Conservation (phyloP, 2,329 filamentous ascomycete genomes). For the Cladophialophora carrionii region DNA sequence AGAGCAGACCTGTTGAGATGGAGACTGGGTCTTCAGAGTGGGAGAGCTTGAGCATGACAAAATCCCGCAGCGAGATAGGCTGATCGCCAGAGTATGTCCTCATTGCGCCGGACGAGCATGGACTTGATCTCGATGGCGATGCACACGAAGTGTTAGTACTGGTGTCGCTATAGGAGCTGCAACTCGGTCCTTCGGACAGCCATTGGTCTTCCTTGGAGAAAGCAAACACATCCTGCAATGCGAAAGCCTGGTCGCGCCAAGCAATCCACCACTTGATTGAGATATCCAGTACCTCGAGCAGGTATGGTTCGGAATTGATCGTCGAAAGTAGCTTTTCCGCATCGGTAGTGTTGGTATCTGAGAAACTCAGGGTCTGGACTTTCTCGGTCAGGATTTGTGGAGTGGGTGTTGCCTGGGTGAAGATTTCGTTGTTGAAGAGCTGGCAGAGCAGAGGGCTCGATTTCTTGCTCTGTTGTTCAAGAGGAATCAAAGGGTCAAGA, state of each 20-base stretch:
- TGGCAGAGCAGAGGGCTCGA: slow-evolving; percentile 33
- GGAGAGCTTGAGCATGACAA: slow-evolving; percentile 32
- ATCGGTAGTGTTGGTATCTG: slow-evolving; percentile 21
- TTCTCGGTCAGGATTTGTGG: slow-evolving; percentile 21
- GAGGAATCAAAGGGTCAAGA: neutral
- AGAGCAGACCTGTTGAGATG: slow-evolving; percentile 33
- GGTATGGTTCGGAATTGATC: slow-evolving; percentile 32
- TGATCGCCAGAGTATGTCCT: neutral
- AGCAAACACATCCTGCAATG: slow-evolving; percentile 29
- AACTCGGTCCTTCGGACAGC: neutral
- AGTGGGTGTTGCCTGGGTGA: slow-evolving; percentile 4
- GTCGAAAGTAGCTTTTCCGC: slow-evolving; percentile 34
- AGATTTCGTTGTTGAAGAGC: slow-evolving; percentile 36
- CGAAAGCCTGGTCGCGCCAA: slow-evolving; percentile 35
- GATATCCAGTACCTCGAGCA: slow-evolving; percentile 34
- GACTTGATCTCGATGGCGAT: neutral
- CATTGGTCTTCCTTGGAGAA: slow-evolving; percentile 1
- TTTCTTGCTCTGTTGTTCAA: slow-evolving; percentile 21
- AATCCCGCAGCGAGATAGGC: slow-evolving; percentile 28
- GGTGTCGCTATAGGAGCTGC: neutral
- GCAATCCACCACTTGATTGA: slow-evolving; percentile 36
- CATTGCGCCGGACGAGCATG: neutral
- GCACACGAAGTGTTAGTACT: neutral
- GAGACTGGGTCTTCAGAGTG: slow-evolving; percentile 23
- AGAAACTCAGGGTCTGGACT: slow-evolving; percentile 25